phyloP scores from a whole-genome alignment of 2,329 filamentous ascomycete genomes.

The Alternaria rosae region DNA sequence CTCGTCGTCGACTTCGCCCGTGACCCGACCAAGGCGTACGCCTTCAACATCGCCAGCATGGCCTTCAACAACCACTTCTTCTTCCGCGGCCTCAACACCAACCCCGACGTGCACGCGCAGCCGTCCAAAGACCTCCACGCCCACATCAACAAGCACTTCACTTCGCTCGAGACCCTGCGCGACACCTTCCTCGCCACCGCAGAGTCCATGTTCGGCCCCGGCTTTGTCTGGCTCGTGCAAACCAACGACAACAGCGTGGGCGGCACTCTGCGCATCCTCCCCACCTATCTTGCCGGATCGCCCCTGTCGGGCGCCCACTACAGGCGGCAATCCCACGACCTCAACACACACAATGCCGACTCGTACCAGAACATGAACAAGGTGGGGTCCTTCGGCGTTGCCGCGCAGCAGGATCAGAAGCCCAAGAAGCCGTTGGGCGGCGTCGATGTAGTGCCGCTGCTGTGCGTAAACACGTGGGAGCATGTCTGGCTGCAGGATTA shows the following conservation, averaged over 20 bases:
- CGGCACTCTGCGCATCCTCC: conserved; percentile 70
- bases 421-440: conserved; percentile 67
- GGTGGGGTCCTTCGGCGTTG: conserved; percentile 51
- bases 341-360: conserved; percentile 65
- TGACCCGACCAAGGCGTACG: conserved; percentile 75
- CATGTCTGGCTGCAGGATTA: conserved; percentile 91
- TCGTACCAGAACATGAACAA: conserved; percentile 45
- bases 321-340: conserved; percentile 72
- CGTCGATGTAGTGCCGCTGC: conserved; percentile 73
- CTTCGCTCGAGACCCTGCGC: conserved; percentile 81
- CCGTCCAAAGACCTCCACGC: conserved; percentile 61
- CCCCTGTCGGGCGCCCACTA: conserved; percentile 87
- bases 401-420: conserved; percentile 34
- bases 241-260: conserved; percentile 53
- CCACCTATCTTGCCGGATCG: conserved; percentile 90
- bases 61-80: conserved; percentile 91
- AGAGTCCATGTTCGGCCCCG: conserved; percentile 91
- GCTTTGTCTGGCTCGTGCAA: conserved; percentile 92
- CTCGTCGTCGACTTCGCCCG: conserved; percentile 80
- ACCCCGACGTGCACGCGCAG: conserved; percentile 31
- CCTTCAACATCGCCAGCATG: conserved; percentile 98
- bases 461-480: conserved; percentile 97
- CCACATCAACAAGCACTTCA: conserved; percentile 75
- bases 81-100: conserved; percentile 65
- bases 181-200: conserved; percentile 82